Percentiles rank a stretch among this genome's conserved stretches.
Evolutionary conservation across 768 basidiomycete species (phyloP).

Genomic region (Calocybe cyanea): DNA sequence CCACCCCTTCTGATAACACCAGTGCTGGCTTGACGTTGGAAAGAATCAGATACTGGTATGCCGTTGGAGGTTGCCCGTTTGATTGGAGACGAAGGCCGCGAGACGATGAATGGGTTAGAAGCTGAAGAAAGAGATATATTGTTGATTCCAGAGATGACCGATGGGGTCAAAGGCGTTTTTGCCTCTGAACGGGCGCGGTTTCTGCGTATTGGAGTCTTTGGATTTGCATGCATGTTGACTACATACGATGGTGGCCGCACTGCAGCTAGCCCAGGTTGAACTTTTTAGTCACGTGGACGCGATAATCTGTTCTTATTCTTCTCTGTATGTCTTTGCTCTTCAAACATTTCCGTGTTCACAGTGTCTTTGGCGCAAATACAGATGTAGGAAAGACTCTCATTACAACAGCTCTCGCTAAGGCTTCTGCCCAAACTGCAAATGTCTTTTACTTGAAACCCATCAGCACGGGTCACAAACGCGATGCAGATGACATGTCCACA

Average conservation of each 20-base stretch:
- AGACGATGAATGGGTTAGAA: slow-evolving; percentile 61
- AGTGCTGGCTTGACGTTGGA: slow-evolving; percentile 57
- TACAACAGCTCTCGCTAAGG: slow-evolving; percentile 77
- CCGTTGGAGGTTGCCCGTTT: slow-evolving; percentile 52
- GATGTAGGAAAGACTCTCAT: slow-evolving; percentile 94
- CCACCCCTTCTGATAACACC: slow-evolving; percentile 78
- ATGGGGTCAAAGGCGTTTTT: slow-evolving; percentile 49
- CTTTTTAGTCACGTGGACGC: slow-evolving; percentile 6
- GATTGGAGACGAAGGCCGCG: slow-evolving; percentile 59
- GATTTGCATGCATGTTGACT: slow-evolving; percentile 14
- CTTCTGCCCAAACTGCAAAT: slow-evolving; percentile 49
- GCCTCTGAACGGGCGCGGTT: slow-evolving; percentile 44
- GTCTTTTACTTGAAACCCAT: slow-evolving; percentile 86
- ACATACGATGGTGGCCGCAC: slow-evolving; percentile 6
- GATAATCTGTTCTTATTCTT: neutral
- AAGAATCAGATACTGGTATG: slow-evolving; percentile 47
- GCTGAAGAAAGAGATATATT: slow-evolving; percentile 40
- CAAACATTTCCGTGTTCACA: slow-evolving; percentile 80
- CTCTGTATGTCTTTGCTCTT: slow-evolving; percentile 74
- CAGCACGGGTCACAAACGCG: slow-evolving; percentile 76
- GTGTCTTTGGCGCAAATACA: slow-evolving; percentile 94
- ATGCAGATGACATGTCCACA: slow-evolving; percentile 81
- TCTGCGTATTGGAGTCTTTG: slow-evolving; percentile 47
- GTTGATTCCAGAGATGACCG: slow-evolving; percentile 36
- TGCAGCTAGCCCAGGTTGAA: neutral